These are phyloP conservation scores for Circinella minor DNA, from an alignment of 371 early-diverging fungal genomes.

Conservation along the genomic window DNA sequence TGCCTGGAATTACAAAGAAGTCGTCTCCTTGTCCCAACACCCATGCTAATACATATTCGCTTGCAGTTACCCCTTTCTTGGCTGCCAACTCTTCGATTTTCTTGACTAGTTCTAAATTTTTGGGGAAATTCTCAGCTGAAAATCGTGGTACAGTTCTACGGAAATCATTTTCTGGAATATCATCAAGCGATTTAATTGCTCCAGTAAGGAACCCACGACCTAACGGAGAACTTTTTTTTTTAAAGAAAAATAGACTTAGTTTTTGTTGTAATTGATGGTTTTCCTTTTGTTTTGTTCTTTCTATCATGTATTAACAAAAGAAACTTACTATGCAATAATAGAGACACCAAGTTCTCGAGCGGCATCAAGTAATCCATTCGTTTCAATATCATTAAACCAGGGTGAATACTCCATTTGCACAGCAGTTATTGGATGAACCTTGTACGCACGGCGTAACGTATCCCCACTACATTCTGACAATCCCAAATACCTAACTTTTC, in stretches of 20 bases:
- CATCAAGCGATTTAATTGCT: conserved; percentile 42
- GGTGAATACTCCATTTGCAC: conserved; percentile 56
- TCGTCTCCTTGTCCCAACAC: conserved; percentile 49
- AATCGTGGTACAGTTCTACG: conserved; percentile 57
- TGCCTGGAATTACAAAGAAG: conserved; percentile 61
- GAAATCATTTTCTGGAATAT: conserved; percentile 49
- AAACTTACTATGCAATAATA: conserved; percentile 51
- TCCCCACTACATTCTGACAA: conserved; percentile 62
- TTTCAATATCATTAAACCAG: conserved; percentile 57
- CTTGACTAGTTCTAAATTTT: conserved; percentile 59
- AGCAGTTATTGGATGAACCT: conserved; percentile 70
- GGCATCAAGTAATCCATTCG: conserved; percentile 53
- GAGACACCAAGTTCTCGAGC: conserved; percentile 65
- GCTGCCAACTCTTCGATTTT: conserved; percentile 47
- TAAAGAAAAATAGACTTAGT: background rate
- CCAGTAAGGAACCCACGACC: conserved; percentile 70
- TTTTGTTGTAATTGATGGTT: background rate
- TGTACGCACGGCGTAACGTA: conserved; percentile 61
- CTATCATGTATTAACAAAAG: conserved; percentile 17
- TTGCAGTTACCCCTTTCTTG: conserved; percentile 41
- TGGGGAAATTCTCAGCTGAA: conserved; percentile 47
- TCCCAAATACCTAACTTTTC: conserved; percentile 66
- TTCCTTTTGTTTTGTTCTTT: no score
- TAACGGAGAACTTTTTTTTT: conserved; percentile 39
- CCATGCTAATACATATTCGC: conserved; percentile 66